phyloP scores from a whole-genome alignment of 2,329 filamentous ascomycete genomes.

The Neoscytalidium dimidiatum region DNA sequence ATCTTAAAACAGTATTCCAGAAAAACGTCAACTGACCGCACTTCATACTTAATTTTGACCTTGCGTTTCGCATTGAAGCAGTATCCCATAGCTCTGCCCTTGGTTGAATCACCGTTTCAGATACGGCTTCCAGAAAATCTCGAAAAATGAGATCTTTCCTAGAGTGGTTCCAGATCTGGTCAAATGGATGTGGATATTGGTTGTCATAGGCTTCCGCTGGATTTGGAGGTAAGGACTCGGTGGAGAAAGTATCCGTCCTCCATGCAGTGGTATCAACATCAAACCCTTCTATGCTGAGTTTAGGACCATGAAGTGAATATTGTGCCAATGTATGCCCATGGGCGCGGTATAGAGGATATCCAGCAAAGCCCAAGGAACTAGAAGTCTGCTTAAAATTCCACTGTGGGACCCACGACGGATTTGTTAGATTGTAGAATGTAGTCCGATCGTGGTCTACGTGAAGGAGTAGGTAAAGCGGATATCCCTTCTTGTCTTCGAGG shows the following conservation, averaged over 20 bases:
- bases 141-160: neutral
- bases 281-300: neutral
- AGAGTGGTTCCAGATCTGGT: neutral
- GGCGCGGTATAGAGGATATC: too few relatives aligned
- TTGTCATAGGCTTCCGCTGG: neutral
- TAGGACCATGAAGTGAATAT: neutral
- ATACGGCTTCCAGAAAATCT: neutral
- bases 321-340: neutral
- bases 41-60: neutral
- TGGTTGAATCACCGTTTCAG: neutral
- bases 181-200: neutral
- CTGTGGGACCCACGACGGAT: neutral
- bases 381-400: too few relatives aligned
- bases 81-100: neutral
- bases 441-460: rapidly evolving
- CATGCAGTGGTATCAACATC: neutral
- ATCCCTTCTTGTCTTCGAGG: neutral
- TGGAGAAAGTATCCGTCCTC: neutral
- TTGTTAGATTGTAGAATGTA: neutral
- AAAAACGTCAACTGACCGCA: neutral
- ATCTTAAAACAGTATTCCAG: neutral
- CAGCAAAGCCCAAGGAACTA: too few relatives aligned
- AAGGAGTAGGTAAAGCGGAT: neutral
- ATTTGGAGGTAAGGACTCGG: neutral
- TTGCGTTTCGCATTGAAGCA: rapidly evolving